Base-by-base conservation (phyloP, 768 basidiomycete genomes). In the Boletellus ananas region DNA sequence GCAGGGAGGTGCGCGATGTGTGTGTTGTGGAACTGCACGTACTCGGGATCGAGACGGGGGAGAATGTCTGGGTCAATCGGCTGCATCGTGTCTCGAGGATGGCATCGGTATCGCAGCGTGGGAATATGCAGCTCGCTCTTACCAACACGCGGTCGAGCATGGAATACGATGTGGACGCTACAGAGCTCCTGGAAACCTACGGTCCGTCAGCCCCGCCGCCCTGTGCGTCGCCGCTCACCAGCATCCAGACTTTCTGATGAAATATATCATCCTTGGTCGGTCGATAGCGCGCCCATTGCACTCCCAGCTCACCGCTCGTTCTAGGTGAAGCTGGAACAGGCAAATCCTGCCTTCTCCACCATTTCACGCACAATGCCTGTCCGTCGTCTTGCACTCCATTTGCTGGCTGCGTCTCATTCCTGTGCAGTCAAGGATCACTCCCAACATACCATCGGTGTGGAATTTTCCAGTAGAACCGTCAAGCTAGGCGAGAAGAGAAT, bases 391-490 rank as follows among this genome's bases (percentile, higher is more conserved):
- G 4, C 25, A 43, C 49, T 48, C 43, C 49, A 44, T 40, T 34
- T 49, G 35, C 41, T 29, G 10, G 20, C 35, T 10, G 16, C 36
- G 14, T 43, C 50, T 60, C 6, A 63, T 34, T n/a, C 44, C 40
- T 23, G 8, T 45, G n/a, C 61, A 96, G 94, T 94, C 79, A 95
- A 94, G 72, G 87, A 91, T 58, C 88, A 95, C 70, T 93, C 93
- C 6, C 90, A 94, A 71, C 96, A 98, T 68, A 98, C 96, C 13
- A 98, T 99, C 51, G 96, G 95, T 10, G 96, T 99, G 25, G 96
- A 98, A 65, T 98, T 99, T 66, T 93, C 93, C 16, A 95, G 93
- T 65, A 78, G 94, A 58, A 94, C 93, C 0, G 83, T 99, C 52
- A 87, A 87, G 61, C 78, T 98, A 20, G 94, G 90, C 45, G 94